Evolutionary conservation across 2,329 filamentous ascomycete species (phyloP).

Genomic region (Mariannaea sp.): DNA sequence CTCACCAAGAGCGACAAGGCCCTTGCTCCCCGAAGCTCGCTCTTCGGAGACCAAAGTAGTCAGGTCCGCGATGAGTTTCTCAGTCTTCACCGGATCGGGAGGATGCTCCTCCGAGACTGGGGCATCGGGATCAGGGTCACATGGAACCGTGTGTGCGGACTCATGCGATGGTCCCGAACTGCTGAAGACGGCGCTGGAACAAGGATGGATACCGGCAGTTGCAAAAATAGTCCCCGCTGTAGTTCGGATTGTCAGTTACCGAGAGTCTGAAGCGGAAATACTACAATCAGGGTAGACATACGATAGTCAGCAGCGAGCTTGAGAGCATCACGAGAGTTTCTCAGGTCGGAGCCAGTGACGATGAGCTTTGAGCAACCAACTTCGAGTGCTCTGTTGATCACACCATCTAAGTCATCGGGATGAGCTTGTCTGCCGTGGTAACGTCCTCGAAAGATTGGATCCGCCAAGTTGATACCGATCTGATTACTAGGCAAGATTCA

Average conservation of each 20-base stretch:
- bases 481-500: constrained; percentile 42
- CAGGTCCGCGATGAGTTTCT: constrained; percentile 62
- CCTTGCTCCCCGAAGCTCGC: constrained; percentile 48
- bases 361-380: constrained; percentile 89
- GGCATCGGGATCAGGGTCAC: constrained; percentile 56
- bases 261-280: constrained; percentile 4
- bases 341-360: constrained; percentile 87
- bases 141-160: constrained; percentile 55
- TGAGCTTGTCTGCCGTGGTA: constrained; percentile 82
- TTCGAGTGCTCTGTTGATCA: constrained; percentile 77
- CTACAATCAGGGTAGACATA: constrained; percentile 49
- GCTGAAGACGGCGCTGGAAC: constrained; percentile 80
- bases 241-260: constrained; percentile 16
- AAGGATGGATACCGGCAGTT: constrained; percentile 94
- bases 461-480: constrained; percentile 95
- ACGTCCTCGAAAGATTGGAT: constrained; percentile 83
- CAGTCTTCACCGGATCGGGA: constrained; percentile 51
- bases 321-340: constrained; percentile 76
- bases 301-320: constrained; percentile 74
- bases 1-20: constrained; percentile 84
- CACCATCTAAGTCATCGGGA: constrained; percentile 72
- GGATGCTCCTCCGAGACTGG: constrained; percentile 55
- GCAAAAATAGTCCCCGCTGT: constrained; percentile 81
- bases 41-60: constrained; percentile 65
- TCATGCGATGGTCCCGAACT: constrained; percentile 51